A percentile compares a stretch with the other conserved stretches of the same genome.
Conservation (phyloP, 2,329 filamentous ascomycete species). For the Aspergillus sp. region DNA sequence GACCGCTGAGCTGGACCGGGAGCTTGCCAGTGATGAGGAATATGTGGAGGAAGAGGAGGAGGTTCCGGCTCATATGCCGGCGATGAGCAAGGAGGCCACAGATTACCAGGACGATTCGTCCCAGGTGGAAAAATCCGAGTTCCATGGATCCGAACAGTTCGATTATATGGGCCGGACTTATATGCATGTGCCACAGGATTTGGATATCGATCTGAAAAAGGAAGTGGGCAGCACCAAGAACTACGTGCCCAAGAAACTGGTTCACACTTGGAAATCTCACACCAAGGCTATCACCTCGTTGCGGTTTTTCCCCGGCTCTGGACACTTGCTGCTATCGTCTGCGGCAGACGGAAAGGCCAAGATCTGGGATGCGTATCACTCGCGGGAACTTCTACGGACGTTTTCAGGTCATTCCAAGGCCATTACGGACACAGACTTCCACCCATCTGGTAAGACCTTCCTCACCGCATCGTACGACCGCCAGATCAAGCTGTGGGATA, state of each 20-base stretch:
- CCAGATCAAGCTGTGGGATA: conserved; percentile 97
- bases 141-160: conserved; percentile 75
- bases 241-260: conserved; percentile 88
- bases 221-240: conserved; percentile 77
- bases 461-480: conserved; percentile 89
- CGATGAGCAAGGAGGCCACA: conserved; percentile 48
- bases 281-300: conserved; percentile 81
- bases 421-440: conserved; percentile 86
- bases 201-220: conserved; percentile 80
- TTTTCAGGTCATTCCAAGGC: conserved; percentile 88
- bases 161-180: conserved; percentile 96
- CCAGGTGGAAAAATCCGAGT: conserved; percentile 74
- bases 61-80: conserved; percentile 45
- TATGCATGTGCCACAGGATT: conserved; percentile 92
- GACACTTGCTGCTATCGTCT: conserved; percentile 84
- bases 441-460: conserved; percentile 75
- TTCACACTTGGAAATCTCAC: conserved; percentile 85
- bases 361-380: conserved; percentile 91
- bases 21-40: conserved; percentile 73
- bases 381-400: conserved; percentile 81
- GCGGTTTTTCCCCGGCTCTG: conserved; percentile 82
- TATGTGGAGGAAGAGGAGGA: conserved; percentile 67
- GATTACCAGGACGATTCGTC: conserved; percentile 52
- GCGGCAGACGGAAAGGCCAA: conserved; percentile 87
- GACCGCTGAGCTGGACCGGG: conserved; percentile 62